These are phyloP conservation scores for Ophiostoma novo-ulmi DNA, from an alignment of 2,329 filamentous ascomycete genomes.

Conservation along the genomic window DNA sequence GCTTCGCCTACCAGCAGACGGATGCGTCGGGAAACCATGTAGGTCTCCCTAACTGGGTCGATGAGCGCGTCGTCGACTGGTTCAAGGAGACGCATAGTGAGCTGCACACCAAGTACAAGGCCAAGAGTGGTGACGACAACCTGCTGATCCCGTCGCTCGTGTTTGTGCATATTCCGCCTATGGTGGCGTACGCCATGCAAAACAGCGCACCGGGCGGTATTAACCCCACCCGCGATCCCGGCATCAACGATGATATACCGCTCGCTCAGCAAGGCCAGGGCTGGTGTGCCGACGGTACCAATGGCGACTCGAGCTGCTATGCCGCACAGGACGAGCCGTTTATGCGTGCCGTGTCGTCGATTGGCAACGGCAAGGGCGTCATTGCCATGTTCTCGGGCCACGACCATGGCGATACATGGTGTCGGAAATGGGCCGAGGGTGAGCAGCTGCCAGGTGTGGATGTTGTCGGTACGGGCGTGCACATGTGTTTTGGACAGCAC, in stretches of 20 bases:
- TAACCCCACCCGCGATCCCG: constrained; percentile 32
- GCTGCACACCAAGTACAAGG: constrained; percentile 31
- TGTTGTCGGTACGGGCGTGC: constrained; percentile 36
- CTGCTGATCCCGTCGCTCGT: constrained; percentile 40
- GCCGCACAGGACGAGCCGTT: constrained; percentile 49
- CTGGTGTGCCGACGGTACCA: constrained; percentile 32
- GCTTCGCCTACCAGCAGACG: constrained; percentile 37
- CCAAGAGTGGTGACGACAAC: constrained; percentile 20
- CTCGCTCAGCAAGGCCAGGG: constrained; percentile 34
- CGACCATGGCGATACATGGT: constrained; percentile 55
- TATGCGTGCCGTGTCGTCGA: constrained; percentile 50
- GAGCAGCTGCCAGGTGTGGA: constrained; percentile 27
- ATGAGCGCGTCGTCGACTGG: constrained; percentile 42
- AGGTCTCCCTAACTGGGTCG: constrained; percentile 41
- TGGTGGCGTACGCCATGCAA: constrained; percentile 33
- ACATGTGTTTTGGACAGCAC: constrained; percentile 52
- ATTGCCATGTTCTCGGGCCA: constrained; percentile 54
- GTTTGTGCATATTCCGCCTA: constrained; percentile 46
- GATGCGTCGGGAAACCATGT: constrained; percentile 26
- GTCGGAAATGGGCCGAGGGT: constrained; percentile 35
- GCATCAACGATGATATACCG: constrained; percentile 35
- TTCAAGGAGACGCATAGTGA: constrained; percentile 37
- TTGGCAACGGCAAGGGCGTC: constrained; percentile 45
- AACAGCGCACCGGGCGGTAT: constrained; percentile 23
- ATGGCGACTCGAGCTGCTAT: constrained; percentile 32